Conservation (phyloP, 257 asterid species). For the Lycium barbarum region DNA sequence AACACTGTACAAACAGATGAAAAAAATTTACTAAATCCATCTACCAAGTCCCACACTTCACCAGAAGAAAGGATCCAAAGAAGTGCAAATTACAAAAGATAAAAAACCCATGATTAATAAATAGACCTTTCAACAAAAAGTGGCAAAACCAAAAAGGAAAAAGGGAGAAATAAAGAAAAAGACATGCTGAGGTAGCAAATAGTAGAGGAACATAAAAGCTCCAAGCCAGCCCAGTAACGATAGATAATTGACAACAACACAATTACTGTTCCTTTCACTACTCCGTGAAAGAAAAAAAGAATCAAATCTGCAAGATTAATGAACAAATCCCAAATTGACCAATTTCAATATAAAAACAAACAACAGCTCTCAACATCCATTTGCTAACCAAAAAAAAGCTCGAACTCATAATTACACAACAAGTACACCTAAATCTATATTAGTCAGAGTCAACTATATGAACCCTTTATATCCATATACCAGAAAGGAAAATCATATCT, state of each 20-base stretch:
- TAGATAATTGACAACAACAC: not conserved
- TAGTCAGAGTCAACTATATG: not conserved
- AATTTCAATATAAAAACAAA: not conserved
- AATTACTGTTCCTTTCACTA: not conserved
- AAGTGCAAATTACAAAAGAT: not conserved
- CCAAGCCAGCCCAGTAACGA: not conserved
- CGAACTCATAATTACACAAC: not conserved
- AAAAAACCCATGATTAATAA: not conserved
- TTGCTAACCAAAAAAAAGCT: not conserved
- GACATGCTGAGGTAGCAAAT: slow-evolving; percentile 17
- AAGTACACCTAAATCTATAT: not conserved
- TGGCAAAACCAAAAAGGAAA: not conserved
- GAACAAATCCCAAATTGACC: slow-evolving; percentile 18
- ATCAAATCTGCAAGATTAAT: not conserved
- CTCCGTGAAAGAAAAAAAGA: not conserved
- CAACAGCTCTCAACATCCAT: not conserved
- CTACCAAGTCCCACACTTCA: not conserved
- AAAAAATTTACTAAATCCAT: not conserved
- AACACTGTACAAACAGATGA: not conserved
- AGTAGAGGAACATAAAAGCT: not conserved
- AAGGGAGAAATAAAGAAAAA: not conserved
- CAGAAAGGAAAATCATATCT: not conserved
- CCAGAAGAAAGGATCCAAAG: not conserved
- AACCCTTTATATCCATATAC: not conserved
- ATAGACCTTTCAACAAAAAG: not conserved